Evolutionary conservation across 371 early-diverging fungal genomes (phyloP).

Genomic region (Umbelopsis sp.): DNA sequence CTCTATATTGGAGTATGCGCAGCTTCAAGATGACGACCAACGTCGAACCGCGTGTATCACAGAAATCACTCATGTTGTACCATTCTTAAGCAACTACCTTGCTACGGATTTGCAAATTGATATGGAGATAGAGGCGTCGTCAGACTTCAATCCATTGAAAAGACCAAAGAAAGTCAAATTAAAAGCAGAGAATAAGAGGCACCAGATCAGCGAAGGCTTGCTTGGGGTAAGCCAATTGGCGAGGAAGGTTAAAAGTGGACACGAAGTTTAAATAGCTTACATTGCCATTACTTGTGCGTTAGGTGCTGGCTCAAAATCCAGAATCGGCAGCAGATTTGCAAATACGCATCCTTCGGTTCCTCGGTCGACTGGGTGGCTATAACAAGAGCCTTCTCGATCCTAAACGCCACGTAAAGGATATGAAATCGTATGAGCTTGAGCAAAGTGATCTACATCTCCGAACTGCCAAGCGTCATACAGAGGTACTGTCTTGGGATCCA

Average conservation of each 20-base stretch:
- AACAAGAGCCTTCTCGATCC: slow-evolving; percentile 57
- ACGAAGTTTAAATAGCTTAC: not conserved
- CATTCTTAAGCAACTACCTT: slow-evolving; percentile 71
- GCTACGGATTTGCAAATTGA: slow-evolving; percentile 46
- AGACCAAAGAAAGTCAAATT: not conserved
- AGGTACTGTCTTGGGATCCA: slow-evolving; percentile 65
- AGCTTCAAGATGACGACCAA: not conserved
- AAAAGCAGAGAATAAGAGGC: slow-evolving; percentile 7
- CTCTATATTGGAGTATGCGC: slow-evolving; percentile 46
- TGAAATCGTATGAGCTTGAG: not conserved
- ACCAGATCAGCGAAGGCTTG: not conserved
- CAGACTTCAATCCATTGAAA: slow-evolving; percentile 14
- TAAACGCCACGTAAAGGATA: slow-evolving; percentile 32
- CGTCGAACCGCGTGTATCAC: not conserved
- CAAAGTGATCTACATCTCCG: not conserved
- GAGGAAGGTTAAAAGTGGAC: not conserved
- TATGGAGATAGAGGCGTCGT: slow-evolving; percentile 18
- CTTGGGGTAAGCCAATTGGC: slow-evolving; percentile 14
- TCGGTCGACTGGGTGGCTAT: slow-evolving; percentile 70
- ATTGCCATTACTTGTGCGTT: not conserved
- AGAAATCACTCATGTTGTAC: slow-evolving; percentile 47
- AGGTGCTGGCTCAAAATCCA: not conserved
- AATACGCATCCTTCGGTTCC: slow-evolving; percentile 61
- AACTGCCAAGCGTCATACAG: not conserved
- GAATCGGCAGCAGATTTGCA: slow-evolving; percentile 48